phyloP scores from a whole-genome alignment of 2,329 filamentous ascomycete genomes.

The Epichloe typhina region DNA sequence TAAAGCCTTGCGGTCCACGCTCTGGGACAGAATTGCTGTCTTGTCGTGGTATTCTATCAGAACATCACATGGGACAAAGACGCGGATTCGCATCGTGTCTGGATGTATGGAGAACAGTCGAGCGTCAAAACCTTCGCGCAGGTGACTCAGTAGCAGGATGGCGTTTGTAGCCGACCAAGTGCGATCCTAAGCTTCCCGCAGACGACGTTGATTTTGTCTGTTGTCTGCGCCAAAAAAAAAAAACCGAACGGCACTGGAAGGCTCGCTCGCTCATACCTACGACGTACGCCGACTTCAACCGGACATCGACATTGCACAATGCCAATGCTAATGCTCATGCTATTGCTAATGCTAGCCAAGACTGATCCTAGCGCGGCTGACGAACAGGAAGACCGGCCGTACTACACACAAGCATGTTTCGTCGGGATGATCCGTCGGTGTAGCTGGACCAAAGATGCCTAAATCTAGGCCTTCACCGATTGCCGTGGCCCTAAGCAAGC shows the following conservation, averaged over 20 bases:
- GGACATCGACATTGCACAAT: too few species aligned
- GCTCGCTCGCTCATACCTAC: too few species aligned
- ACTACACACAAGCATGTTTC: constrained; percentile 28
- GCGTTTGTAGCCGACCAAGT: constrained; percentile 6
- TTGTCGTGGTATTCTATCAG: constrained; percentile 6
- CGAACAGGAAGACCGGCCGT: constrained; percentile 6
- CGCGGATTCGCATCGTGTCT: constrained; percentile 8
- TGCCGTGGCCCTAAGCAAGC: neutral
- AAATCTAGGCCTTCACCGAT: constrained; percentile 21
- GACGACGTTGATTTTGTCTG: neutral
- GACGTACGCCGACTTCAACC: too few species aligned
- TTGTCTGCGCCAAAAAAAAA: too few species aligned
- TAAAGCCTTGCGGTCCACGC: constrained; percentile 7
- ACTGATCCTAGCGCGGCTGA: too few species aligned
- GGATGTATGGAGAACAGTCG: constrained; percentile 14
- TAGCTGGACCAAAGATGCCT: constrained; percentile 23
- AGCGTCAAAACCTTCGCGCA: constrained; percentile 11
- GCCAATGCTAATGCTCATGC: too few species aligned
- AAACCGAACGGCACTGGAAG: too few species aligned
- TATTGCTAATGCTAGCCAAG: too few species aligned
- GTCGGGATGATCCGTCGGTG: constrained; percentile 19
- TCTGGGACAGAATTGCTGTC: constrained; percentile 2
- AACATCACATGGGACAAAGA: constrained; percentile 10
- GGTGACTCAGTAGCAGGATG: constrained; percentile 8
- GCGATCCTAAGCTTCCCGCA: neutral